Percentiles rank a stretch among this genome's conserved stretches.
Conservation (phyloP, 2,329 filamentous ascomycete species). For the Trichoderma brevicompactum region DNA sequence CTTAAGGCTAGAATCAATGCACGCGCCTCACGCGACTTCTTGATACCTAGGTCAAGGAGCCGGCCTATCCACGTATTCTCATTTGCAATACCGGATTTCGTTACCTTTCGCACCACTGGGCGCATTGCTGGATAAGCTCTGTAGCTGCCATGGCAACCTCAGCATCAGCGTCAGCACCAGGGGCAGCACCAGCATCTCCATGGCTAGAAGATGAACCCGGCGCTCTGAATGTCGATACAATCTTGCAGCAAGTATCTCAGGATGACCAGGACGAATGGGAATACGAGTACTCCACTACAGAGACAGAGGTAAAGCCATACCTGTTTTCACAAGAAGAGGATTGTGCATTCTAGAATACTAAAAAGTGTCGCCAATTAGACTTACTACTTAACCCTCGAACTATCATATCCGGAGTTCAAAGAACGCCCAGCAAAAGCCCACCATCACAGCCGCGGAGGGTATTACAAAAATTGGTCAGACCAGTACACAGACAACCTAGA, state of each 20-base stretch:
- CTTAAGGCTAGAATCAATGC: neutral
- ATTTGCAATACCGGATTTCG: neutral
- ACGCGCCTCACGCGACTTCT: neutral
- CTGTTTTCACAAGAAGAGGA: no score
- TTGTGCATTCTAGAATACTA: neutral
- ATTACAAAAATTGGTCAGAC: conserved; percentile 50
- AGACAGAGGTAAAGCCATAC: conserved; percentile 57
- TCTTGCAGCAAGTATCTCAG: conserved; percentile 35
- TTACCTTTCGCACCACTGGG: neutral
- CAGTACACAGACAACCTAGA: conserved; percentile 35
- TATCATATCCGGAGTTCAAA: conserved; percentile 64
- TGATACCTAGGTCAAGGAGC: neutral
- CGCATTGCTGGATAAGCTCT: neutral
- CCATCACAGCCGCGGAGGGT: conserved; percentile 50
- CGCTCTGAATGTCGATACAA: conserved; percentile 38
- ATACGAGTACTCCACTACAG: conserved; percentile 67
- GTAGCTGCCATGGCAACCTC: conserved; percentile 18
- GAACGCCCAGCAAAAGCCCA: conserved; percentile 47
- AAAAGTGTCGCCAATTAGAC: conserved; percentile 49
- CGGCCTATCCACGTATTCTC: neutral
- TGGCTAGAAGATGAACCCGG: conserved; percentile 36
- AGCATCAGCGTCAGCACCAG: neutral
- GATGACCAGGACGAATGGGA: conserved; percentile 66
- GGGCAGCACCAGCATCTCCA: neutral
- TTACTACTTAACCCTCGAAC: conserved; percentile 66